A percentile compares a stretch with the other conserved stretches of the same genome.
These are phyloP conservation scores for Leishmania aethiopica DNA, from an alignment of 208 protist genomes.

Conservation along the genomic window DNA sequence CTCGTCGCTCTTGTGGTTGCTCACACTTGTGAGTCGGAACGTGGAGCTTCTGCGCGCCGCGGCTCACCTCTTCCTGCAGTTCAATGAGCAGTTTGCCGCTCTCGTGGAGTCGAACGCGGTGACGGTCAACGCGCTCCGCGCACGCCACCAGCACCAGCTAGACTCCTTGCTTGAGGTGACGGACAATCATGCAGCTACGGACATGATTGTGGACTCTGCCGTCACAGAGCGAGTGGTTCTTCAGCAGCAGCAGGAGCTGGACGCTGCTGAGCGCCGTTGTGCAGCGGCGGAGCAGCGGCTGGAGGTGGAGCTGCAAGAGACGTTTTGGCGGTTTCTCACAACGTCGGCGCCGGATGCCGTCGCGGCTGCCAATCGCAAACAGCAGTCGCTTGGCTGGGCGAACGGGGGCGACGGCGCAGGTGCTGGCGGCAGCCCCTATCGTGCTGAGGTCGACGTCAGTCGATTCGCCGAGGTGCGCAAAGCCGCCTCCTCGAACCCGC, in stretches of 20 bases:
- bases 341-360: conserved; percentile 66
- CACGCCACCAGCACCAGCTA: conserved; percentile 59
- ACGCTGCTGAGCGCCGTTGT: conserved; percentile 39
- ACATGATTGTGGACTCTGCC: conserved; percentile 72
- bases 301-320: conserved; percentile 43
- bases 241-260: conserved; percentile 65
- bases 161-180: conserved; percentile 59
- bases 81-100: conserved; percentile 50
- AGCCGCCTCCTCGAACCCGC: background rate
- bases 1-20: conserved; percentile 54
- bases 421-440: conserved; percentile 15
- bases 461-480: conserved; percentile 38
- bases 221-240: conserved; percentile 64
- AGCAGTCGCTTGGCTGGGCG: conserved; percentile 14
- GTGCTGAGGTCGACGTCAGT: conserved; percentile 42
- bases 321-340: conserved; percentile 49
- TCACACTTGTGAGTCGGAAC: conserved; percentile 72
- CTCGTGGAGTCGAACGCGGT: conserved; percentile 22
- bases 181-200: conserved; percentile 28
- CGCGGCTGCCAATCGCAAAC: conserved; percentile 26
- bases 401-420: background rate
- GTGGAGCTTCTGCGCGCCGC: conserved; percentile 47
- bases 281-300: conserved; percentile 27
- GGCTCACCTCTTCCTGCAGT: conserved; percentile 59
- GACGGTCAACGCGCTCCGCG: conserved; percentile 40